phyloP scores from a whole-genome alignment of 371 early-diverging fungal genomes.

The Rhizopus delemar region DNA sequence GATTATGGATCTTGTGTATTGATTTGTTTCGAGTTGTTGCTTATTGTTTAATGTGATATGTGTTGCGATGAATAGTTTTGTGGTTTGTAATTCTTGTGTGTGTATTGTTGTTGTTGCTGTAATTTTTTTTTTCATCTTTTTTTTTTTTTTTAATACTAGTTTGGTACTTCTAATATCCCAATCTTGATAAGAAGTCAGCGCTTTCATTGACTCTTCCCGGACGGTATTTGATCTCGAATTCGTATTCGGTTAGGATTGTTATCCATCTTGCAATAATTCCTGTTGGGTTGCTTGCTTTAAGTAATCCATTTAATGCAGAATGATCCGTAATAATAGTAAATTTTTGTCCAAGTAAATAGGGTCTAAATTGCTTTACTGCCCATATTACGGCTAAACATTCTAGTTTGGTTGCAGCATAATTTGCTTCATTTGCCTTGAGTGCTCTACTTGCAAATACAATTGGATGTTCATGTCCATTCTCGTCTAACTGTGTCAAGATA shows the following conservation, averaged over 20 bases:
- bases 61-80: too few species aligned
- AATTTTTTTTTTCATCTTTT: too few species aligned
- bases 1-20: too few species aligned
- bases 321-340: conserved; percentile 1
- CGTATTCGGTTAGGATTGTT: neutral
- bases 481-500: too few species aligned
- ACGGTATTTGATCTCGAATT: conserved; percentile 3
- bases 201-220: conserved; percentile 3
- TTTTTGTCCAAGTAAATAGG: neutral
- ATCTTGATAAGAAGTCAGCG: conserved; percentile 1
- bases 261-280: neutral
- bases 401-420: conserved; percentile 5
- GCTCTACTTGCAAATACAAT: too few species aligned
- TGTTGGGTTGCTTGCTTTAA: neutral
- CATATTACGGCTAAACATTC: conserved; percentile 5
- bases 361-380: neutral
- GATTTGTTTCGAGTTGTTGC: too few species aligned
- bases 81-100: too few species aligned
- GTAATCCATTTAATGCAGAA: neutral
- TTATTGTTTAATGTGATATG: too few species aligned
- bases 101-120: too few species aligned
- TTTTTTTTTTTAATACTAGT: too few species aligned
- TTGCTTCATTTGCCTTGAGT: neutral
- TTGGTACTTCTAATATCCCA: neutral
- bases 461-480: too few species aligned